These are phyloP conservation scores for Mariannaea sp. DNA, from an alignment of 2,329 filamentous ascomycete species.

Conservation along the genomic window DNA sequence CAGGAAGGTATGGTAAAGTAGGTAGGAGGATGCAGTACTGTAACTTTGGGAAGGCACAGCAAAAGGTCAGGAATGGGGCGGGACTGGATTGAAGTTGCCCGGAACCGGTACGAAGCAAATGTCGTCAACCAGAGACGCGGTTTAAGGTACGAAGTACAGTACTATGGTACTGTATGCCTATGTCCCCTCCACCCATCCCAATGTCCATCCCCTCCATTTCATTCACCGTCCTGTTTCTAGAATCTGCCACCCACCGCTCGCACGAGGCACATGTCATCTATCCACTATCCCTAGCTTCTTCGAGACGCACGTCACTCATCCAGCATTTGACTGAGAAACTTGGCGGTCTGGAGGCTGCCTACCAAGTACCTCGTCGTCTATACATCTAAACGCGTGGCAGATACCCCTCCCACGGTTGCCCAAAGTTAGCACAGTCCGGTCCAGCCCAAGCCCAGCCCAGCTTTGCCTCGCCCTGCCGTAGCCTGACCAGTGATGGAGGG, in stretches of 20 bases:
- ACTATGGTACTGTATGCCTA: neutral
- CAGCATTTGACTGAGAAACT: neutral
- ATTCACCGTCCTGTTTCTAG: too few relatives aligned
- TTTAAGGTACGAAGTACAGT: too few relatives aligned
- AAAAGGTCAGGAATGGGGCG: neutral
- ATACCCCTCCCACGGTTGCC: conserved; percentile 21
- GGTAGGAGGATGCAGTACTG: conserved; percentile 5
- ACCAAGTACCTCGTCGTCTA: neutral
- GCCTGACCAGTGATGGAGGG: conserved; percentile 10
- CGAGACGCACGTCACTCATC: neutral
- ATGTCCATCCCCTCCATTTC: neutral
- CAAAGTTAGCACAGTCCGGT: conserved; percentile 4
- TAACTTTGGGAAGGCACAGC: conserved; percentile 21
- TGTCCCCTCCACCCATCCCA: conserved; percentile 14
- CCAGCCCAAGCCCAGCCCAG: neutral
- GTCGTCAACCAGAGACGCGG: too few relatives aligned
- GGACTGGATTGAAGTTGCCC: neutral
- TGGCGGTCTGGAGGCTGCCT: neutral
- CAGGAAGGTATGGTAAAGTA: too few relatives aligned
- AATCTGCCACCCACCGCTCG: neutral
- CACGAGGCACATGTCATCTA: too few relatives aligned
- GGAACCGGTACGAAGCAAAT: neutral
- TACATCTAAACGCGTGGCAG: conserved; percentile 10
- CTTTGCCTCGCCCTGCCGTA: neutral
- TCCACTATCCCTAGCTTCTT: neutral